Evolutionary conservation across 169 alveolate genomes (phyloP).

Genomic region (Cryptosporidium meleagridis): DNA sequence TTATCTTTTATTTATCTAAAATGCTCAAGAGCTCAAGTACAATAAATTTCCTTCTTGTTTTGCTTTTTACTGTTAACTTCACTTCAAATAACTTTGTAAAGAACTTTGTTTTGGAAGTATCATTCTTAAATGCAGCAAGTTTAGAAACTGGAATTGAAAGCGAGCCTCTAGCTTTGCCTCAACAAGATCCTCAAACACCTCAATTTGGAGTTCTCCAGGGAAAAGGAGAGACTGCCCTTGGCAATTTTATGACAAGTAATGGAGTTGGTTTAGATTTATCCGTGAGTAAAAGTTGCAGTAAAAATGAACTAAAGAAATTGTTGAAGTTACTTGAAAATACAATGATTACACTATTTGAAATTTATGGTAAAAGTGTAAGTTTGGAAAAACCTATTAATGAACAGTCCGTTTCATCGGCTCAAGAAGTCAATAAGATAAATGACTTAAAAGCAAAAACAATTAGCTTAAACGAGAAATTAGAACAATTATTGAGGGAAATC

Average conservation of each 20-base stretch:
- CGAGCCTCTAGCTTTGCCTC: not conserved
- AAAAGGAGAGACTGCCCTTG: not conserved
- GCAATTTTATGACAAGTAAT: not conserved
- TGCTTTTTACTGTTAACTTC: not conserved
- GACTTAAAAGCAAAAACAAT: too few relatives aligned
- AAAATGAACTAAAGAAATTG: too few relatives aligned
- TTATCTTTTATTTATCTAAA: too few relatives aligned
- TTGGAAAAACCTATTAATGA: not conserved
- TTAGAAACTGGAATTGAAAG: not conserved
- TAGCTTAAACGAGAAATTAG: too few relatives aligned
- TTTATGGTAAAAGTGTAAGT: not conserved
- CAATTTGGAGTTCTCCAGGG: not conserved
- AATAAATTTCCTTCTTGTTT: not conserved
- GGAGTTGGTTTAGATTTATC: constrained; percentile 1
- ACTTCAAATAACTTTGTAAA: not conserved
- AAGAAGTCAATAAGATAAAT: too few relatives aligned
- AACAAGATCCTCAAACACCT: not conserved
- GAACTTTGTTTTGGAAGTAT: not conserved
- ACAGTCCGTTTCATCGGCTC: not conserved
- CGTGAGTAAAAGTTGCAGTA: not conserved
- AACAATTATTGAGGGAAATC: not conserved
- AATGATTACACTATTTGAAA: too few relatives aligned
- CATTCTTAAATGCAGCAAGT: not conserved
- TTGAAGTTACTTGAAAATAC: not conserved
- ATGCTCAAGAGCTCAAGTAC: not conserved